Conservation (phyloP, 176 grass and related monocot genomes). For the Dactylis glomerata region DNA sequence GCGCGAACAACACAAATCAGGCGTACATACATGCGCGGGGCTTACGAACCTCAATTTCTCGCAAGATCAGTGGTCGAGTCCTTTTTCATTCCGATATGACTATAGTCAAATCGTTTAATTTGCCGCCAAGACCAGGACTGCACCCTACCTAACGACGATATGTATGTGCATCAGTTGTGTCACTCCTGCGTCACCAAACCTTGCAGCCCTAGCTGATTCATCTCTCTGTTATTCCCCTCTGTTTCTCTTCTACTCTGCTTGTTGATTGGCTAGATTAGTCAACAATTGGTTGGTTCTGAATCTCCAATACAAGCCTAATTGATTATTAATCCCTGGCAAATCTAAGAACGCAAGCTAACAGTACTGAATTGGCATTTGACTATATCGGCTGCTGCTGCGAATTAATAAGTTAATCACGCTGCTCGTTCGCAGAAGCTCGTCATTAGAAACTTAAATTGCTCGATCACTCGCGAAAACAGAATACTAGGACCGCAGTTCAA, state of each 20-base stretch:
- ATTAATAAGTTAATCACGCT: background rate
- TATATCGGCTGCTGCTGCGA: background rate
- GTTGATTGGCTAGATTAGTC: background rate
- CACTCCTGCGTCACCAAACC: conserved; percentile 10
- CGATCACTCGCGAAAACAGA: background rate
- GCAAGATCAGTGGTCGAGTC: background rate
- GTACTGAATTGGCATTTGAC: conserved; percentile 23
- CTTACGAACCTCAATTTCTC: background rate
- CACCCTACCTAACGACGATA: background rate
- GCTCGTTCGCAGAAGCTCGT: background rate
- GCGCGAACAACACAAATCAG: background rate
- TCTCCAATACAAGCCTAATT: background rate
- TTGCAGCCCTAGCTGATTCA: background rate
- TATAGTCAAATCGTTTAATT: conserved; percentile 17
- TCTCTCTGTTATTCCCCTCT: background rate
- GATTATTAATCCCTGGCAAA: background rate
- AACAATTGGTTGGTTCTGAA: background rate
- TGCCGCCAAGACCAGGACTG: conserved; percentile 22
- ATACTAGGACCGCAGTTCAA: background rate
- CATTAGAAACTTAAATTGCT: background rate
- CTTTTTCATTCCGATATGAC: background rate
- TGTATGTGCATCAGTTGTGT: background rate
- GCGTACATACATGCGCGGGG: background rate
- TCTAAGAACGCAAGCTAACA: background rate
- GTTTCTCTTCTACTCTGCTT: background rate